Base-by-base conservation (phyloP, 2,329 filamentous ascomycete species). In the Sporothrix humicola region DNA sequence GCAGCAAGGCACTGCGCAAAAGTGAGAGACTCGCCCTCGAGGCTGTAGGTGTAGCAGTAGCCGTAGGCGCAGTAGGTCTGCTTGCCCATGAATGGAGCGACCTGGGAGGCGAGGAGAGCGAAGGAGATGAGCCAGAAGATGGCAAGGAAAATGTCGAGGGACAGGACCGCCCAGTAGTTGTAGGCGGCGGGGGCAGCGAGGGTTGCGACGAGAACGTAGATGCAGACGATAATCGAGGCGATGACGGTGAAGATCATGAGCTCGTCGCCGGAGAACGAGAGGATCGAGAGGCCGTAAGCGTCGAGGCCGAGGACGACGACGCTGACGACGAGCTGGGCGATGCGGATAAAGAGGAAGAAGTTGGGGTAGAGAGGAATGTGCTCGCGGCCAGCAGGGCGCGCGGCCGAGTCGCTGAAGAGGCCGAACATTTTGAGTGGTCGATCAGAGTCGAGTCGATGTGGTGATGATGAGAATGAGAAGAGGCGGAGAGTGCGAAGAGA, bases 151-250 rank as follows among this genome's bases (percentile, higher is more conserved):
- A 86, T 82, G 75, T 89, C 87, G 52, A 89, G 80, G 26, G 81
- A 81, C 3, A 89, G 79, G 8, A 86, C 81, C 37, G 85, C 85
- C 84, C 86, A 88, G 79, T 86, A 86, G 79, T 89, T 89, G 79
- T 85, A 88, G 23, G 82, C 77, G 2, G 79, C 78, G n/a, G 83
- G 81, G 0, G 80, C 77, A 26, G 80, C 81, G 52, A 80, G 82
- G 58, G 83, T 80, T n/a, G 84, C 82, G 17, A 85, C 79, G 12
- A 87, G 78, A 69, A 83, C 80, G 80, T 88, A 89, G 74, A 84
- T 79, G 66, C 81, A 82, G 50, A 82, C 79, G 73, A 85, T 80
- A 17, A 89, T 66, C 5, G 85, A 86, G 44, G 81, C 81, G 56
- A 87, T 74, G 73, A 77, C 85, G 15, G 83, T 85, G 10, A 81